Evolutionary conservation across 2,329 filamentous ascomycete genomes (phyloP).

Genomic region (Aspergillus oerlinghausenensis): DNA sequence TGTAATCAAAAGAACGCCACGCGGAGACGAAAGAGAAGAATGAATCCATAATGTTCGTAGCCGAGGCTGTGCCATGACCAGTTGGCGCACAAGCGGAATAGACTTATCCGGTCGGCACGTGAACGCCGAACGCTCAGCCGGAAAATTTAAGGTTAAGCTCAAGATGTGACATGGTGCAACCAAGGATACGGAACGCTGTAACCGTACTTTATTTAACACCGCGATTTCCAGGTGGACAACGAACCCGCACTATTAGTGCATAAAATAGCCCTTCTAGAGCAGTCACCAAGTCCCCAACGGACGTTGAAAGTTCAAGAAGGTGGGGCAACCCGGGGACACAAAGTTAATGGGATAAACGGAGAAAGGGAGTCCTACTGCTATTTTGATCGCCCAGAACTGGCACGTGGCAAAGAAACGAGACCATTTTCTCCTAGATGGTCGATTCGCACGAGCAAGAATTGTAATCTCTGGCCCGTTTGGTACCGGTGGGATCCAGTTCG

Average conservation of each 20-base stretch:
- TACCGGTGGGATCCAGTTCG: not conserved
- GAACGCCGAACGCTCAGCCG: conserved; percentile 10
- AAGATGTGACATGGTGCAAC: conserved; percentile 3
- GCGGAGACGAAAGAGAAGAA: not conserved
- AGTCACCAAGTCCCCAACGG: too few relatives aligned
- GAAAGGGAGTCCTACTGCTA: not conserved
- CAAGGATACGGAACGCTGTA: conserved; percentile 2
- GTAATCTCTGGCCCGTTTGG: not conserved
- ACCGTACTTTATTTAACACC: not conserved
- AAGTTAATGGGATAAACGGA: not conserved
- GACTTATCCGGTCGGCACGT: conserved; percentile 12
- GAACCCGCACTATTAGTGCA: not conserved
- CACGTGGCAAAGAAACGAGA: not conserved
- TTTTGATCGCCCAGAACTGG: not conserved
- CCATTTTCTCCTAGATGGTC: not conserved
- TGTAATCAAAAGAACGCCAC: not conserved
- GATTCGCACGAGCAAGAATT: not conserved
- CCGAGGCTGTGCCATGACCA: not conserved
- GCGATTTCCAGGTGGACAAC: not conserved
- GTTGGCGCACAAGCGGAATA: not conserved
- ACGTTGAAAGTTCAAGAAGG: not conserved
- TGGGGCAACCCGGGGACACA: not conserved
- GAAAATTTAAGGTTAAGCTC: conserved; percentile 22
- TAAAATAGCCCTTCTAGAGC: not conserved
- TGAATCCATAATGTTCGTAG: not conserved